Evolutionary conservation across 495 filamentous ascomycete species (phyloP).

Genomic region (Rostrohypoxylon terebratum): DNA sequence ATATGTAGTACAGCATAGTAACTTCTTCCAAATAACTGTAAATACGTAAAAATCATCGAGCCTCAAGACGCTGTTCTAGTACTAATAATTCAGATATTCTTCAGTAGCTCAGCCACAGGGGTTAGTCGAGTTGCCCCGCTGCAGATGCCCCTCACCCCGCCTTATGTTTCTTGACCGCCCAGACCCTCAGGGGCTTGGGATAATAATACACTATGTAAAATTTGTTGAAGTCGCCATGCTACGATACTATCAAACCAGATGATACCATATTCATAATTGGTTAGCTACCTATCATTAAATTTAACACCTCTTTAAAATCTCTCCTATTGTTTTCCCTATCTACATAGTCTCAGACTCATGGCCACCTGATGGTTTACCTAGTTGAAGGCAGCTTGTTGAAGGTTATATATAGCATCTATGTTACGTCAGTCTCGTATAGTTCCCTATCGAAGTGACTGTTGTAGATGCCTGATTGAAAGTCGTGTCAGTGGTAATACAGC

Average conservation of each 20-base stretch:
- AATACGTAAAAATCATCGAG: neutral
- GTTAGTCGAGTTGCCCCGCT: constrained; percentile 31
- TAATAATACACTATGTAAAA: constrained; percentile 23
- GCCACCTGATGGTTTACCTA: neutral
- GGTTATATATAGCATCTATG: neutral
- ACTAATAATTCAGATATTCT: too few species aligned
- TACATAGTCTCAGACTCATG: neutral
- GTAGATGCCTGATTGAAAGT: neutral
- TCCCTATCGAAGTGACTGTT: neutral
- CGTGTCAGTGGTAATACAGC: constrained; percentile 18
- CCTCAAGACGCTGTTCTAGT: neutral
- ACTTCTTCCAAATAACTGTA: too few species aligned
- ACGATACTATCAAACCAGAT: constrained; percentile 28
- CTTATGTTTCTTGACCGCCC: constrained; percentile 33
- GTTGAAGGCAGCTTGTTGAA: too few species aligned
- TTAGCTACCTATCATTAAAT: constrained; percentile 10
- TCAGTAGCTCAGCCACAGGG: neutral
- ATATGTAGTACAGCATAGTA: too few species aligned
- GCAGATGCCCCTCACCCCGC: constrained; percentile 42
- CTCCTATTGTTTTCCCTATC: neutral
- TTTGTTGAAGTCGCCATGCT: constrained; percentile 27
- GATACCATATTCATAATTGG: constrained; percentile 15
- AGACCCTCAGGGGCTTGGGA: constrained; percentile 7
- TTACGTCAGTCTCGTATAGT: constrained; percentile 4
- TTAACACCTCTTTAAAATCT: neutral